phyloP scores from a whole-genome alignment of 2,329 filamentous ascomycete genomes.

The Penicillium sp. region DNA sequence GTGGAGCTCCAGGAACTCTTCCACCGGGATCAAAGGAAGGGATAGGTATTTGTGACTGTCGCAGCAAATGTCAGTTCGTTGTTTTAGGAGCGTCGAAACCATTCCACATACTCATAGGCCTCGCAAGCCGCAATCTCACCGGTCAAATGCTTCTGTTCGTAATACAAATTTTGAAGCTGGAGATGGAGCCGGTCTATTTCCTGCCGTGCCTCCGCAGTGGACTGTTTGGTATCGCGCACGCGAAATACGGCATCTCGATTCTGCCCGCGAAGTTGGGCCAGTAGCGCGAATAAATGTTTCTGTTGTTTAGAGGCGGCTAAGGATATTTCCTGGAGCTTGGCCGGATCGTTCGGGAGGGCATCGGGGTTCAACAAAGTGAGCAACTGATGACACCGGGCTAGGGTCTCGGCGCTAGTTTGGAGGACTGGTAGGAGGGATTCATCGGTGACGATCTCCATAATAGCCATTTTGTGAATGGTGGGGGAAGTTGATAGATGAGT shows the following conservation, averaged over 20 bases:
- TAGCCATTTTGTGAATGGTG: constrained; percentile 45
- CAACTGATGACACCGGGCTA: constrained; percentile 63
- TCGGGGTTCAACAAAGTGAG: constrained; percentile 55
- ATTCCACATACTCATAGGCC: constrained; percentile 71
- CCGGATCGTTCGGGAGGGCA: constrained; percentile 39
- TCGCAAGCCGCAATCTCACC: constrained; percentile 90
- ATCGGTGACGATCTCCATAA: constrained; percentile 60
- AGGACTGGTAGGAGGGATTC: constrained; percentile 65
- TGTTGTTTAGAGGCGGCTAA: constrained; percentile 68
- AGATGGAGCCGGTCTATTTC: constrained; percentile 90
- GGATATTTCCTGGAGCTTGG: constrained; percentile 49
- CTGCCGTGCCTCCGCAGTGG: constrained; percentile 80
- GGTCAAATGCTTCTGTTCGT: constrained; percentile 86
- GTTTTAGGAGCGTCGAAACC: background rate
- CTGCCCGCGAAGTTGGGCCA: constrained; percentile 74
- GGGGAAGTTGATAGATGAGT: constrained; percentile 9
- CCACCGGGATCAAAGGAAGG: constrained; percentile 76
- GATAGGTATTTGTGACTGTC: constrained; percentile 72
- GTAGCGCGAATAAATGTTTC: constrained; percentile 72
- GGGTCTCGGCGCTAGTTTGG: constrained; percentile 67
- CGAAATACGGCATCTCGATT: constrained; percentile 78
- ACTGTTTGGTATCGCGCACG: constrained; percentile 78
- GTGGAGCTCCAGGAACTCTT: constrained; percentile 73
- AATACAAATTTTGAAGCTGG: constrained; percentile 91
- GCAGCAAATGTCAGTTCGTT: constrained; percentile 5